Evolutionary conservation across 2,329 filamentous ascomycete genomes (phyloP), one percentile per base, ranked within the genome.

Genomic region (Pseudocercospora fijiensis): DNA sequence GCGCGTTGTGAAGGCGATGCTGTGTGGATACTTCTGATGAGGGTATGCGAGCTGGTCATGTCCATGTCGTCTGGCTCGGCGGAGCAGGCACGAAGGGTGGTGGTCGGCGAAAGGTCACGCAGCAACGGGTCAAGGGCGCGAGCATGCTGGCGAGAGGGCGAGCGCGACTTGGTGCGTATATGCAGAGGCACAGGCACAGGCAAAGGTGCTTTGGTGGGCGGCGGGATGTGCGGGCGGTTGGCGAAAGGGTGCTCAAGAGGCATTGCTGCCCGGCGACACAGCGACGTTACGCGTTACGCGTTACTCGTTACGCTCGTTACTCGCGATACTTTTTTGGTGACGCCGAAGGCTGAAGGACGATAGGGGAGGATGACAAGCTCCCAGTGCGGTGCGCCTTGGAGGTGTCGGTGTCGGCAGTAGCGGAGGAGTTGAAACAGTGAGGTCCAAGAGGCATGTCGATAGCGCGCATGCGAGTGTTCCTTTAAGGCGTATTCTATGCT

Each of bases 1-100:
- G 89, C 87, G 70, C 88, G 86, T 76, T 94, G 89, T 24, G 84
- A 78, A 3, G 82, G 78, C 1, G 88, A 87, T 16, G 88, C 86
- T 16, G 80, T 80, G 65, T 87, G 84, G 63, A 92, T 83, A 73
- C 87, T 90, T 53, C 77, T 69, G 33, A 77, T 75, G 45, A 80
- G 72, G n/a, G 74, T 74, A 70, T 78, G 78, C 61, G 78, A 73
- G 64, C 77, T 76, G 24, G 30, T 30, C 28, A 26, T 20, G 4
- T 57, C 33, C 61, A 63, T 63, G 41, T 63, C 60, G 60, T 28
- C 55, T 11, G 69, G 60, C 28, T 73, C 72, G 79, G 81, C 20
- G 83, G 83, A 81, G 68, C 91, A 83, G 16, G 86, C 84, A 64
- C 87, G 83, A 65, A 89, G 79, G 26, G 84, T 87, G 27, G 83